A percentile compares a stretch with the other conserved stretches of the same genome.
Conservation (phyloP, 805 yeast species). For the Candida methanosorbosa region DNA sequence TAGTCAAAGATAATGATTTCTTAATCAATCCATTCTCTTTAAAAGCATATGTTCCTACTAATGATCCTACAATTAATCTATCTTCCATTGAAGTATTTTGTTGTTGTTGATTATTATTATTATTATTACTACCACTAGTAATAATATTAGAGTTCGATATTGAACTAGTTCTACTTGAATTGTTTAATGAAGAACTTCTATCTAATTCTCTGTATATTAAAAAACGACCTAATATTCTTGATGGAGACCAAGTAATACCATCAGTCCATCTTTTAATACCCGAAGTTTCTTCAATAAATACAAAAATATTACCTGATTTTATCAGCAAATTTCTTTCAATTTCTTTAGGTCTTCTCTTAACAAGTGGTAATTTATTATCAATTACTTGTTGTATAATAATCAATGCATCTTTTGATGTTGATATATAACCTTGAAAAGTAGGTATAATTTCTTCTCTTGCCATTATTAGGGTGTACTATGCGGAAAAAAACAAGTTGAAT, state of each 20-base stretch:
- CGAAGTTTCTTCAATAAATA: constrained; percentile 72
- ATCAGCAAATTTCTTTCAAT: constrained; percentile 61
- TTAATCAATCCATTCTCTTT: constrained; percentile 71
- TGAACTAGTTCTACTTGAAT: not conserved
- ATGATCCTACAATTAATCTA: constrained; percentile 44
- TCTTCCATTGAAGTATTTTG: not conserved
- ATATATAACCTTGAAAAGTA: constrained; percentile 68
- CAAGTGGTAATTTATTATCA: constrained; percentile 47
- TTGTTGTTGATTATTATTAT: not conserved
- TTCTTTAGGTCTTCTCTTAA: constrained; percentile 77
- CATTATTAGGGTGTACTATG: not conserved
- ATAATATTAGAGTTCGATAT: not conserved
- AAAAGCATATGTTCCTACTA: constrained; percentile 53
- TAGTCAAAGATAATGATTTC: constrained; percentile 67
- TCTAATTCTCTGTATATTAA: constrained; percentile 71
- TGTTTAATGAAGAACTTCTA: constrained; percentile 7
- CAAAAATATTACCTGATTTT: constrained; percentile 71
- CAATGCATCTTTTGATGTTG: constrained; percentile 77
- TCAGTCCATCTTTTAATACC: constrained; percentile 95
- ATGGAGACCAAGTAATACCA: constrained; percentile 91
- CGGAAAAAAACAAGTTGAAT: no score
- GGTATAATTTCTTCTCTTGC: constrained; percentile 26
- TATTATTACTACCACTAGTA: not conserved
- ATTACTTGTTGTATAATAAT: constrained; percentile 73
- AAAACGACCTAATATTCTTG: constrained; percentile 79